A percentile compares a stretch with the other conserved stretches of the same genome.
Evolutionary conservation across 2,329 filamentous ascomycete genomes (phyloP).

Genomic region (Scorias spongiosa): DNA sequence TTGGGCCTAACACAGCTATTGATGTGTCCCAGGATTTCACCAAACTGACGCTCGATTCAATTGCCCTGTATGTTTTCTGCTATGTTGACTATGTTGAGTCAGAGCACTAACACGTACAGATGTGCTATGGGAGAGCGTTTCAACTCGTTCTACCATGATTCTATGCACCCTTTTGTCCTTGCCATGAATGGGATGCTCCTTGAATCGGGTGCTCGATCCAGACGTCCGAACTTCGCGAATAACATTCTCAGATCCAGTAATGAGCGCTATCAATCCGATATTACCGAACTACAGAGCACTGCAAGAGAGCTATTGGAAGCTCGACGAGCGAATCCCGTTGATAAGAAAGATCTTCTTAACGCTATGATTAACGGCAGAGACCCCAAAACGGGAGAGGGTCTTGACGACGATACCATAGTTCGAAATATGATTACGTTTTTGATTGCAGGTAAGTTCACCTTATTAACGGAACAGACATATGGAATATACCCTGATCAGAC

Average conservation of each 20-base stretch:
- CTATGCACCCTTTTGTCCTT: constrained; percentile 51
- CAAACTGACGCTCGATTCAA: constrained; percentile 52
- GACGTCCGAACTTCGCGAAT: constrained; percentile 27
- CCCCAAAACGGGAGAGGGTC: constrained; percentile 41
- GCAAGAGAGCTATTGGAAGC: constrained; percentile 9
- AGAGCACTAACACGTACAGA: background rate
- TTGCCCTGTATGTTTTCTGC: constrained; percentile 34
- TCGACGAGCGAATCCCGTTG: constrained; percentile 4
- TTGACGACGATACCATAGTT: constrained; percentile 46
- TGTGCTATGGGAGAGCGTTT: constrained; percentile 56
- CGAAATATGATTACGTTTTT: constrained; percentile 57
- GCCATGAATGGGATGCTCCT: constrained; percentile 49
- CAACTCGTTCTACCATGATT: constrained; percentile 57
- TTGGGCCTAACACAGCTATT: constrained; percentile 41
- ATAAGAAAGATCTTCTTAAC: constrained; percentile 39
- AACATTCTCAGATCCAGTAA: background rate
- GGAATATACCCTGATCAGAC: constrained; percentile 3
- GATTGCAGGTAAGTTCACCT: constrained; percentile 28
- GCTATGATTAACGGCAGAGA: constrained; percentile 45
- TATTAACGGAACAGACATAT: constrained; percentile 22
- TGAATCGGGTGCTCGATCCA: constrained; percentile 39
- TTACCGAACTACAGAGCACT: constrained; percentile 23
- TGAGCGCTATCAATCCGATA: background rate
- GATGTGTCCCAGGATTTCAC: constrained; percentile 51
- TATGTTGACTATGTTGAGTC: no score